Conservation (phyloP, 257 asterid species). For the Phtheirospermum japonicum region DNA sequence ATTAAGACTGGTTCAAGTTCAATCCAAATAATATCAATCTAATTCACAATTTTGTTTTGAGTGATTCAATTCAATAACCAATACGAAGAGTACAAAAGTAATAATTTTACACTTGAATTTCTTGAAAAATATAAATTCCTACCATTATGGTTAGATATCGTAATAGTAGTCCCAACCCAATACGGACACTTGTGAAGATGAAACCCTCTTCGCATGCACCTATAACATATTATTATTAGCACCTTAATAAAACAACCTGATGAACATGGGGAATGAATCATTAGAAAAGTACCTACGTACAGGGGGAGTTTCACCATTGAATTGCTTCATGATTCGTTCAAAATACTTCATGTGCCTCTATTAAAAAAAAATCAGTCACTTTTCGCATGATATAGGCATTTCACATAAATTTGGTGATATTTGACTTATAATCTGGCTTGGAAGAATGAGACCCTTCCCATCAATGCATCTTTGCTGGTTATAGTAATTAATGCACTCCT, state of each 20-base stretch:
- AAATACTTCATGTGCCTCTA: conserved; percentile 94
- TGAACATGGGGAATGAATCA: conserved; percentile 33
- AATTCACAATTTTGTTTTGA: too few relatives aligned
- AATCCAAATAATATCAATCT: too few relatives aligned
- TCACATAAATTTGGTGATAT: conserved; percentile 18
- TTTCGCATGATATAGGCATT: conserved; percentile 17
- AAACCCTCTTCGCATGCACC: conserved; percentile 99
- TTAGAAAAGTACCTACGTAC: conserved; percentile 94
- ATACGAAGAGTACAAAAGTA: too few relatives aligned
- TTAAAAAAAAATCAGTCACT: conserved; percentile 32
- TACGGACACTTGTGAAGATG: conserved; percentile 84
- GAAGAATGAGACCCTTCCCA: conserved; percentile 91
- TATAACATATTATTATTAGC: conserved; percentile 36
- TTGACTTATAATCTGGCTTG: conserved; percentile 90
- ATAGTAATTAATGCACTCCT: conserved; percentile 87
- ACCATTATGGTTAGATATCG: conserved; percentile 90
- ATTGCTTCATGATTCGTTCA: conserved; percentile 57
- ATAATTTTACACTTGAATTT: too few relatives aligned
- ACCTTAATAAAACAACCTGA: conserved; percentile 27
- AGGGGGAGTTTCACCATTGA: conserved; percentile 80
- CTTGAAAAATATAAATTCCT: too few relatives aligned
- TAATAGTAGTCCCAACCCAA: conserved; percentile 94
- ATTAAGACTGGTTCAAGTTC: too few relatives aligned
- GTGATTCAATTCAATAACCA: too few relatives aligned
- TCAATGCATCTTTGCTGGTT: conserved; percentile 92